Conservation (phyloP, 1,284 basidiomycete species). For the Ganoderma boninense region DNA sequence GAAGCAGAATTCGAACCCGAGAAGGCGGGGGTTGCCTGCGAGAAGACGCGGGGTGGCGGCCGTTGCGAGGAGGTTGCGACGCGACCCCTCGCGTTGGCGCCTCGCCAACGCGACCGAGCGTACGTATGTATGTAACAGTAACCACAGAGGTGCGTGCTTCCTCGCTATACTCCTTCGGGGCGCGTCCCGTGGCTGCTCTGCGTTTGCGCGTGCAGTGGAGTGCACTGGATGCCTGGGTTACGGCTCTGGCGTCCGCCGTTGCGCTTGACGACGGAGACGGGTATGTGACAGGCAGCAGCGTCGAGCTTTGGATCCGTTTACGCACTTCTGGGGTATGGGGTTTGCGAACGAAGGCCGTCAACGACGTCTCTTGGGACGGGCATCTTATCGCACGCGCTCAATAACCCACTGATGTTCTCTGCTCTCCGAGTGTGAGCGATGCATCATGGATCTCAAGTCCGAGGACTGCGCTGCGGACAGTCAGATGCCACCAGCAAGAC, state of each 20-base stretch:
- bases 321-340: neutral
- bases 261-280: neutral
- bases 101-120: neutral
- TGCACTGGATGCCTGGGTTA: neutral
- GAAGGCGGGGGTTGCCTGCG: neutral
- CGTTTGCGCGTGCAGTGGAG: neutral
- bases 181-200: neutral
- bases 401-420: neutral
- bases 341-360: neutral
- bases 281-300: neutral
- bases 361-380: neutral
- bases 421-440: conserved; percentile 3
- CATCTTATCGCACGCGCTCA: neutral
- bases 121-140: neutral
- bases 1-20: neutral
- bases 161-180: neutral
- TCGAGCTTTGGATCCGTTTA: neutral
- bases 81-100: neutral
- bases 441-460: neutral
- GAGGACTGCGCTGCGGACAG: neutral
- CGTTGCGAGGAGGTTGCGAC: neutral
- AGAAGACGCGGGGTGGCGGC: neutral
- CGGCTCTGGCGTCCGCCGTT: neutral
- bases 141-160: neutral
- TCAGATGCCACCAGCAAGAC: neutral